phyloP scores from a whole-genome alignment of 1,284 basidiomycete genomes.

The Cryptococcus depauperatus region DNA sequence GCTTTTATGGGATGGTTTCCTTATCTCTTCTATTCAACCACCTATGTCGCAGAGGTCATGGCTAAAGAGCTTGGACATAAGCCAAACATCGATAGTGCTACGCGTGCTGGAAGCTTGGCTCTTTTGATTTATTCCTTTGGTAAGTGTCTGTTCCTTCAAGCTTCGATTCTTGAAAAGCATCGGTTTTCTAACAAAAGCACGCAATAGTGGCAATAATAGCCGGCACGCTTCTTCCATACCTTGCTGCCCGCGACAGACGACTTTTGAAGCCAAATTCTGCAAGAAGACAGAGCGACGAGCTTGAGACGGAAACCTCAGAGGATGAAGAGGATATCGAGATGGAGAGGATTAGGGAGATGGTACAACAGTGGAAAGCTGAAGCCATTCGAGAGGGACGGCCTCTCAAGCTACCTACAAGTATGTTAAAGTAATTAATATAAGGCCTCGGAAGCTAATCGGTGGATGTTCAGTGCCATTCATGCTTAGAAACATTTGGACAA shows the following conservation, averaged over 20 bases:
- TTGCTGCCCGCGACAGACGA: constrained; percentile 68
- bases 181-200: constrained; percentile 3
- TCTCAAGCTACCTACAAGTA: constrained; percentile 62
- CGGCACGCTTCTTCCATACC: constrained; percentile 71
- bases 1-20: constrained; percentile 66
- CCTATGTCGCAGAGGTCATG: constrained; percentile 86
- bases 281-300: constrained; percentile 32
- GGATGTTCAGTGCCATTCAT: constrained; percentile 60
- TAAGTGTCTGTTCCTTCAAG: constrained; percentile 38
- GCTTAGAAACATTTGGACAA: constrained; percentile 83
- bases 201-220: constrained; percentile 68
- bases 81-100: constrained; percentile 71
- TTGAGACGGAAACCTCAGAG: constrained; percentile 48
- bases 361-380: constrained; percentile 74
- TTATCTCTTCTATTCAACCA: constrained; percentile 90
- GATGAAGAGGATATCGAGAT: constrained; percentile 66
- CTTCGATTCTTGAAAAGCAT: neutral
- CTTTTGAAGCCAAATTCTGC: constrained; percentile 54
- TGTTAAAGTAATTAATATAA: neutral
- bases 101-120: constrained; percentile 76
- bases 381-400: constrained; percentile 63
- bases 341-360: constrained; percentile 57
- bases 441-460: neutral
- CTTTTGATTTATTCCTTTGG: constrained; percentile 84
- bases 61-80: constrained; percentile 62